A percentile compares a stretch with the other conserved stretches of the same genome.
Conservation (phyloP, 2,329 filamentous ascomycete genomes). For the Setomelanomma holmii region DNA sequence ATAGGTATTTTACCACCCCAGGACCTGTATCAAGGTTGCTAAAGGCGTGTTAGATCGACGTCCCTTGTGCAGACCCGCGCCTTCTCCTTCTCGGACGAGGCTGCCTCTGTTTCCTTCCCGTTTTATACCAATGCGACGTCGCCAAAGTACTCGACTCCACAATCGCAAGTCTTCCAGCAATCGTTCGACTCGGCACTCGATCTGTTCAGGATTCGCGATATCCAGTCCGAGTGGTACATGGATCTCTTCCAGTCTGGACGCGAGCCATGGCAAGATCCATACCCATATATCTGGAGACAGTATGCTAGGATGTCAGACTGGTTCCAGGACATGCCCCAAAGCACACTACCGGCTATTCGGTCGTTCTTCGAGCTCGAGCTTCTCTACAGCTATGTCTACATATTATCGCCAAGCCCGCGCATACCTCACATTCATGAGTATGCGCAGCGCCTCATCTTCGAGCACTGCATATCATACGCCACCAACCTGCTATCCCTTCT, state of each 20-base stretch:
- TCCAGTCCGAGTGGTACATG: constrained; percentile 90
- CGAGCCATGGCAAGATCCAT: constrained; percentile 70
- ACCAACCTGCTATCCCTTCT: constrained; percentile 74
- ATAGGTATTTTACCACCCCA: constrained; percentile 66
- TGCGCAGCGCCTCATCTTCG: constrained; percentile 81
- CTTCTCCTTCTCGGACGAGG: constrained; percentile 93
- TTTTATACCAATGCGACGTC: constrained; percentile 50
- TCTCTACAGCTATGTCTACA: constrained; percentile 89
- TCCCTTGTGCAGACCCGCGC: constrained; percentile 86
- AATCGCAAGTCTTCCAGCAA: constrained; percentile 61
- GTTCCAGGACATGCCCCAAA: constrained; percentile 76
- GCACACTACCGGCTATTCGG: constrained; percentile 69
- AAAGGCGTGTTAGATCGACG: constrained; percentile 67
- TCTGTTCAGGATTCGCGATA: constrained; percentile 81
- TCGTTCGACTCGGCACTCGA: constrained; percentile 75
- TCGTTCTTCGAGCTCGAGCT: constrained; percentile 87
- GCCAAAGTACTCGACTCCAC: constrained; percentile 54
- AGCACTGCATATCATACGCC: constrained; percentile 84
- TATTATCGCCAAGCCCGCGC: constrained; percentile 79
- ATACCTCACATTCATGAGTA: constrained; percentile 77
- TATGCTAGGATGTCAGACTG: constrained; percentile 80
- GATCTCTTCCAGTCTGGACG: constrained; percentile 81
- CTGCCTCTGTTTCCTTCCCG: constrained; percentile 81
- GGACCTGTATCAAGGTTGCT: constrained; percentile 13
- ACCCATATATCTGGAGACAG: constrained; percentile 76